phyloP scores from a whole-genome alignment of 1,139 yeast species.

The Pichia sp. region DNA sequence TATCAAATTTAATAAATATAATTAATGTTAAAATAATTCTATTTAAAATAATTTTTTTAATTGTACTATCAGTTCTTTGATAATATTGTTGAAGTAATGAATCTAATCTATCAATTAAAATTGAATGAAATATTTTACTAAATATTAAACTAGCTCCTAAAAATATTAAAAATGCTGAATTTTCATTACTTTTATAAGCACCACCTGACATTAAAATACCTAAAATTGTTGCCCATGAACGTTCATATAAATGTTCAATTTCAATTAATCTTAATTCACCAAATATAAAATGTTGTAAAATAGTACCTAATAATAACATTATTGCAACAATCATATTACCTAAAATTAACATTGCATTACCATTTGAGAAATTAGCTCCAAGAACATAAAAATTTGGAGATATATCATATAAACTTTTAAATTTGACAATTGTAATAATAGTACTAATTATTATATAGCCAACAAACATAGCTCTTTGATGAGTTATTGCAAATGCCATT shows the following conservation, averaged over 20 bases:
- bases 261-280: conserved; percentile 75
- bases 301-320: conserved; percentile 37
- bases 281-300: conserved; percentile 50
- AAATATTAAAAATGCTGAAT: conserved; percentile 42
- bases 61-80: conserved; percentile 15
- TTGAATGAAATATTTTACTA: conserved; percentile 68
- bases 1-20: conserved; percentile 44
- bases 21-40: conserved; percentile 37
- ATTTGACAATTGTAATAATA: conserved; percentile 17
- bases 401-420: conserved; percentile 20
- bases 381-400: conserved; percentile 29
- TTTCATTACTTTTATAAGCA: conserved; percentile 45
- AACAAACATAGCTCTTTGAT: conserved; percentile 12
- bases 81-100: conserved; percentile 37
- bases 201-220: conserved; percentile 62
- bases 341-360: conserved; percentile 28
- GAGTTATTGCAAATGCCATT: not conserved
- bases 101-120: conserved; percentile 60
- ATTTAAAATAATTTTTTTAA: conserved; percentile 26
- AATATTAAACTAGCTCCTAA: conserved; percentile 42
- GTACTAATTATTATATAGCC: conserved; percentile 23
- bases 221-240: conserved; percentile 58
- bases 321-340: conserved; percentile 39
- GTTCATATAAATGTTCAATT: conserved; percentile 67
- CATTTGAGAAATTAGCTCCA: conserved; percentile 26